phyloP scores from a whole-genome alignment of 441 rosid species.

The Gossypium davidsonii region DNA sequence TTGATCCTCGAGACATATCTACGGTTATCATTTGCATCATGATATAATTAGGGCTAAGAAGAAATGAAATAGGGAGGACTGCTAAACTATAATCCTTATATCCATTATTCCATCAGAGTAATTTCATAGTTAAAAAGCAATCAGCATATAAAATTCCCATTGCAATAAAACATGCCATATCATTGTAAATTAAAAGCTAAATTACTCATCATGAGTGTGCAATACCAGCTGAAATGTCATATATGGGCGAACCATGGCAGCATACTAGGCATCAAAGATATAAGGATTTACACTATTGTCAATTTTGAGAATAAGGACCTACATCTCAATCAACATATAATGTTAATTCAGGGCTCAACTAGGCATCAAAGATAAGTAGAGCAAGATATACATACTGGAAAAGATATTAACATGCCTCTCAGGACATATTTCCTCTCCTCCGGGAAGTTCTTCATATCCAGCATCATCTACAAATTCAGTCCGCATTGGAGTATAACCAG shows the following conservation, averaged over 20 bases:
- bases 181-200: not conserved
- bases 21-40: not conserved
- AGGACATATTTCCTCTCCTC: slow-evolving; percentile 85
- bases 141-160: not conserved
- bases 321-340: slow-evolving; percentile 9
- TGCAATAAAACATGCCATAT: slow-evolving; percentile 2
- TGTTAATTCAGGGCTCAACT: not conserved
- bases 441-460: slow-evolving; percentile 85
- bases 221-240: slow-evolving; percentile 3
- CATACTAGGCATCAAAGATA: not conserved
- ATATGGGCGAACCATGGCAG: not conserved
- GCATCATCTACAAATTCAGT: slow-evolving; percentile 48
- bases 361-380: not conserved
- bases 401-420: slow-evolving; percentile 70
- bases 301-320: slow-evolving; percentile 5
- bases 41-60: not conserved
- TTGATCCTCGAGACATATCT: not conserved
- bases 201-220: not conserved
- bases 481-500: slow-evolving; percentile 65
- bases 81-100: not conserved
- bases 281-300: not conserved
- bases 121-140: not conserved
- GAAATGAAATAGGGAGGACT: not conserved
- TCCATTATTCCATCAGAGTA: not conserved
- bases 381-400: slow-evolving; percentile 57